A percentile compares a stretch with the other conserved stretches of the same genome.
phyloP scores from a whole-genome alignment of 2,329 filamentous ascomycete genomes.

The Colletotrichum acutatum region DNA sequence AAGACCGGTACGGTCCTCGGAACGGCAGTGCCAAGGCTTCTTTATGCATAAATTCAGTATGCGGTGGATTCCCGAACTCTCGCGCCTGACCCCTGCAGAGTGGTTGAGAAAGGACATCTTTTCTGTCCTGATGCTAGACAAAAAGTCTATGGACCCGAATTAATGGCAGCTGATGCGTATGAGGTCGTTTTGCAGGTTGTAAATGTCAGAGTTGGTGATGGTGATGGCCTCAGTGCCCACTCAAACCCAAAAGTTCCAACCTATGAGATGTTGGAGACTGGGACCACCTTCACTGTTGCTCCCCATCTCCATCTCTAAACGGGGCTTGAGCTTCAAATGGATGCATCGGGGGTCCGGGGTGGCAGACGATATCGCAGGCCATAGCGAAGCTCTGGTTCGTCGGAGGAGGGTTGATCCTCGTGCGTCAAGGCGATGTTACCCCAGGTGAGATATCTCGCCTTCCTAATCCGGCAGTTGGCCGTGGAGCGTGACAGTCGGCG shows the following conservation, averaged over 20 bases:
- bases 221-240: neutral
- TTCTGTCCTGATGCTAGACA: neutral
- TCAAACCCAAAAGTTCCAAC: neutral
- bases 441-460: conserved; percentile 21
- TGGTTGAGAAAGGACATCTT: neutral
- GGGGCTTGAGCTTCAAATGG: neutral
- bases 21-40: conserved; percentile 8
- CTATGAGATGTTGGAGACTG: neutral
- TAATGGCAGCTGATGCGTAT: neutral
- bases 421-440: conserved; percentile 22
- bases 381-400: neutral
- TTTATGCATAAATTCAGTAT: conserved; percentile 20
- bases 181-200: neutral
- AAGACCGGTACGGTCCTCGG: neutral
- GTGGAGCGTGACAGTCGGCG: neutral
- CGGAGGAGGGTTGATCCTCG: conserved; percentile 4
- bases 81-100: neutral
- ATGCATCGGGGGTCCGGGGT: neutral
- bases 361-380: neutral
- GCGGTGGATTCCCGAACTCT: neutral
- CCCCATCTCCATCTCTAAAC: neutral
- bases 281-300: no score
- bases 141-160: neutral
- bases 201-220: neutral
- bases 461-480: conserved; percentile 18